Conservation (phyloP, 306 rosid genomes). For the Ormosia semicastrata region DNA sequence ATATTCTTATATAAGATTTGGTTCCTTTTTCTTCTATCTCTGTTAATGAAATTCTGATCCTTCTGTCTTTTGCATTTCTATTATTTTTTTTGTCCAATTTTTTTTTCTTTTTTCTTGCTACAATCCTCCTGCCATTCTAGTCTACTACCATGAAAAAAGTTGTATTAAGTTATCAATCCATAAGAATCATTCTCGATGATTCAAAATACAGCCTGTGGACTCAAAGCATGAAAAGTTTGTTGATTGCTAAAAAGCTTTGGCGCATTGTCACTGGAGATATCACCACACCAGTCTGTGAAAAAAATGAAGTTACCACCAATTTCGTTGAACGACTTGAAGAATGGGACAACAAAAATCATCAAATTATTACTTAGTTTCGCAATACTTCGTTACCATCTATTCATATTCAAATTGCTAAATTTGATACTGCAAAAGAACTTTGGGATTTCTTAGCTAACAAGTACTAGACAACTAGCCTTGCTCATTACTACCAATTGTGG, state of each 20-base stretch:
- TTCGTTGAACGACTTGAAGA: no score
- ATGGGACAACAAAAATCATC: background rate
- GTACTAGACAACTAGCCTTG: background rate
- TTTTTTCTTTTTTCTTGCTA: no score
- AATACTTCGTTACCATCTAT: background rate
- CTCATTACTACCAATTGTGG: constrained; percentile 3
- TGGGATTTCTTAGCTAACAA: background rate
- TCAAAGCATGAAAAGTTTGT: background rate
- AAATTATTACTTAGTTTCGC: background rate
- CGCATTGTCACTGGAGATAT: background rate
- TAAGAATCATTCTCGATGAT: no score
- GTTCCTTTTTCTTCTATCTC: no score
- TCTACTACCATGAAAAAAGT: no score
- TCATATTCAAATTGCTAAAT: background rate
- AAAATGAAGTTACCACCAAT: no score
- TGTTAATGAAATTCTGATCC: no score
- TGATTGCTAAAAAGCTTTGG: background rate
- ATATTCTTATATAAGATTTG: no score
- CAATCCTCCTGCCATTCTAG: no score
- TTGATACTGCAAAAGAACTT: background rate
- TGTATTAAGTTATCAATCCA: background rate
- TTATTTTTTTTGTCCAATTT: no score
- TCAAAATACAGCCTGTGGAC: background rate
- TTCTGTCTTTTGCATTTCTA: no score
- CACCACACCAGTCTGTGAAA: background rate